Evolutionary conservation across 768 basidiomycete species (phyloP).

Genomic region (Gloeopeniophorella convolvens): DNA sequence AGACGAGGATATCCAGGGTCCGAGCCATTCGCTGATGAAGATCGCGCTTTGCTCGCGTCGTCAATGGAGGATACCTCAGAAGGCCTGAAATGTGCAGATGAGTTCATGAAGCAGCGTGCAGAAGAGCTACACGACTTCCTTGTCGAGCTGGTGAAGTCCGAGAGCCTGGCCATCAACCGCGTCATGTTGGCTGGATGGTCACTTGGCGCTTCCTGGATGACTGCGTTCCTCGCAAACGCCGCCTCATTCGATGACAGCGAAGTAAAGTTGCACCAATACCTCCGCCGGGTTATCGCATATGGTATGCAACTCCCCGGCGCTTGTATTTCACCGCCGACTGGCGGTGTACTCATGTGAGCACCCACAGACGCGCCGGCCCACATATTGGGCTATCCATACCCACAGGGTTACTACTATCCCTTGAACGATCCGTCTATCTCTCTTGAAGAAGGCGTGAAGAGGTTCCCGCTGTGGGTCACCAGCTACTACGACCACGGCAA

Average conservation of each 20-base stretch:
- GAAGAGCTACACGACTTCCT: neutral
- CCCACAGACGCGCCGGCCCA: neutral
- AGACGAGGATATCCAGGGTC: neutral
- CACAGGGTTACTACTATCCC: neutral
- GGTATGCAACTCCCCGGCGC: too few relatives aligned
- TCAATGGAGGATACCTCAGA: neutral
- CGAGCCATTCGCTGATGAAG: neutral
- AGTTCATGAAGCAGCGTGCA: neutral
- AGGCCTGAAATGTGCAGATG: neutral
- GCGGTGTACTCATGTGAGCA: neutral
- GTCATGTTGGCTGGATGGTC: neutral
- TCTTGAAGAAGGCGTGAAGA: neutral
- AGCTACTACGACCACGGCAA: neutral
- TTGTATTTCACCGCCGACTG: too few relatives aligned
- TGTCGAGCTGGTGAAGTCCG: neutral
- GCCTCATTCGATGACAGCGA: neutral
- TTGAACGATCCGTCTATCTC: neutral
- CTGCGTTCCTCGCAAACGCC: neutral
- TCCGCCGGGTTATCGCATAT: neutral
- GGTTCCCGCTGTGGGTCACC: neutral
- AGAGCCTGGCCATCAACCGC: neutral
- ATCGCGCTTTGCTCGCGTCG: neutral
- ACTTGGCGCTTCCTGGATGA: neutral
- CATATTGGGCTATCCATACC: neutral
- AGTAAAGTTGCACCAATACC: neutral